phyloP scores from a whole-genome alignment of 225 moss, liverwort and hornwort species.

The Asterella californica region DNA sequence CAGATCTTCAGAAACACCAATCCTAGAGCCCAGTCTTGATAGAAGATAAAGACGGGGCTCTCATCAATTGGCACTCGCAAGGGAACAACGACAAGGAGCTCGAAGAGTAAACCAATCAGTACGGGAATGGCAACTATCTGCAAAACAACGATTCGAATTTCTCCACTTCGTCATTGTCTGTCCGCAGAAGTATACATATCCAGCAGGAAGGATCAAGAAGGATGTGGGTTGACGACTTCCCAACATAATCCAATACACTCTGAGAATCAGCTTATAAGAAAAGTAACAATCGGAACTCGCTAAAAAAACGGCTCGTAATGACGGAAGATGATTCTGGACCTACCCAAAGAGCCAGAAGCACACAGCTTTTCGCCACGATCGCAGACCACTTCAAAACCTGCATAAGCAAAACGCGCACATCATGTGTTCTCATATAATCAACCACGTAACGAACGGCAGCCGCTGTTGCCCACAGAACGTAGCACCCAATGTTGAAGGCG shows the following conservation, averaged over 20 bases:
- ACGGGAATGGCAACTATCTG: conserved; percentile 89
- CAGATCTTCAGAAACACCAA: conserved; percentile 94
- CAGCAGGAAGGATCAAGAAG: neutral
- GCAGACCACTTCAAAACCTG: conserved; percentile 98
- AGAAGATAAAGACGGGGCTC: conserved; percentile 82
- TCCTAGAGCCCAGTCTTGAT: conserved; percentile 98
- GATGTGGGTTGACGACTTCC: neutral
- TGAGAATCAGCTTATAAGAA: no score
- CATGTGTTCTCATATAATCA: conserved; percentile 79
- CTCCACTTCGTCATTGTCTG: neutral
- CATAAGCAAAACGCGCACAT: conserved; percentile 73
- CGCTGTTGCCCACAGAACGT: conserved; percentile 86
- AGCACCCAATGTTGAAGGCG: conserved; percentile 99
- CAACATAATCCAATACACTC: neutral
- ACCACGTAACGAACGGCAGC: conserved; percentile 87
- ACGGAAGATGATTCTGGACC: conserved; percentile 9
- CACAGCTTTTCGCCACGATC: conserved; percentile 86
- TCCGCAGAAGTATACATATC: neutral
- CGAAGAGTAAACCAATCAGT: conserved; percentile 89
- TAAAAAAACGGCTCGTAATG: no score
- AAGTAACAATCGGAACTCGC: neutral
- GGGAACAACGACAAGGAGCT: conserved; percentile 86
- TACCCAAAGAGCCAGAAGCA: conserved; percentile 92
- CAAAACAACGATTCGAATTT: conserved; percentile 5
- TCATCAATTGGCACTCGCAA: conserved; percentile 85